phyloP scores from a whole-genome alignment of 331 rosid species.

The Cucumis variabilis region DNA sequence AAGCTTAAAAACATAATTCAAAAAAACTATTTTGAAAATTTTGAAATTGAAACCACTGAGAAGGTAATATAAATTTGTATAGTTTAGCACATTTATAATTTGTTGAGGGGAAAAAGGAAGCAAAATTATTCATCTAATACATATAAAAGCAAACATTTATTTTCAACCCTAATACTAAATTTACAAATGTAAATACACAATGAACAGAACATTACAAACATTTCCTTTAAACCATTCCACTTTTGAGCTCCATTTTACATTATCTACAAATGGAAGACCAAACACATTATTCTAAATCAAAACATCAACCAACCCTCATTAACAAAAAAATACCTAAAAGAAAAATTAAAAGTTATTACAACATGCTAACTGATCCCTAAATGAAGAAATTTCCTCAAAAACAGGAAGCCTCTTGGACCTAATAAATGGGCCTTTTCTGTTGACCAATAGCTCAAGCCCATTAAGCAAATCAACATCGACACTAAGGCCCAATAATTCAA shows the following conservation, averaged over 20 bases:
- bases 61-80: no score
- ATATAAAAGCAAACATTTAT: neutral
- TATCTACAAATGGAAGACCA: neutral
- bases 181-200: neutral
- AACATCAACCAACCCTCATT: neutral
- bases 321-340: neutral
- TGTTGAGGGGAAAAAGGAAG: neutral
- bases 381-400: conserved; percentile 84
- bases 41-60: no score
- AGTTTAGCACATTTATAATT: neutral
- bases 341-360: neutral
- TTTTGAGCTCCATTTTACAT: neutral
- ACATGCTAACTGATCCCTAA: conserved; percentile 83
- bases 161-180: neutral
- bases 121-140: neutral
- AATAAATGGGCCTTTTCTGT: conserved; percentile 67
- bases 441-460: conserved; percentile 74
- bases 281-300: neutral
- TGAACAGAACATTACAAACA: neutral
- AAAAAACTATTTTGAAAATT: no score
- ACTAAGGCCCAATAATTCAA: conserved; percentile 64
- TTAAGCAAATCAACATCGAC: conserved; percentile 75
- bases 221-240: neutral
- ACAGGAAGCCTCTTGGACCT: conserved; percentile 92
- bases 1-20: no score